phyloP scores from a whole-genome alignment of 2,329 filamentous ascomycete genomes.

The Geosmithia morbida region DNA sequence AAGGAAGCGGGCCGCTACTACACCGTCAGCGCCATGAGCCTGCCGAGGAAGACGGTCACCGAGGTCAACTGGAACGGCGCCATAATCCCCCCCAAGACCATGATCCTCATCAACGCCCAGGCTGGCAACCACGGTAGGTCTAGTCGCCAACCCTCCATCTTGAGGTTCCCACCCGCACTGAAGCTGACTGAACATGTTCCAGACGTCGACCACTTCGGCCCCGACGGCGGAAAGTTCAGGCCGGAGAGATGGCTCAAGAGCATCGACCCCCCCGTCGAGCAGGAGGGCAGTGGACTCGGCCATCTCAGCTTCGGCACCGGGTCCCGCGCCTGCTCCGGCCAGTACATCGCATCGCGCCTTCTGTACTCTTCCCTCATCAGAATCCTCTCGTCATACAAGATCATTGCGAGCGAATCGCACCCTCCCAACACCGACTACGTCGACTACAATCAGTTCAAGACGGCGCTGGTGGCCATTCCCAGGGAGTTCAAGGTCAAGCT shows the following conservation, averaged over 20 bases:
- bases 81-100: constrained; percentile 33
- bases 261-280: constrained; percentile 17
- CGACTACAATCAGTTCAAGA: constrained; percentile 46
- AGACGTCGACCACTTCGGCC: constrained; percentile 34
- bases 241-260: constrained; percentile 31
- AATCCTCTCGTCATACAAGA: constrained; percentile 30
- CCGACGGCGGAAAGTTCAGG: constrained; percentile 27
- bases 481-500: constrained; percentile 41
- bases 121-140: constrained; percentile 34
- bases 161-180: not conserved
- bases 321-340: constrained; percentile 33
- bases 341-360: constrained; percentile 32
- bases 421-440: constrained; percentile 48
- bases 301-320: constrained; percentile 38
- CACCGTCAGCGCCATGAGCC: constrained; percentile 35
- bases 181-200: not conserved
- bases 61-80: constrained; percentile 36
- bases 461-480: constrained; percentile 43
- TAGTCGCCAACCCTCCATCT: constrained; percentile 1
- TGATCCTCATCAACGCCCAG: constrained; percentile 40
- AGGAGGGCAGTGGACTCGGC: constrained; percentile 11
- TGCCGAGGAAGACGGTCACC: constrained; percentile 33
- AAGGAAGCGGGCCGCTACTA: constrained; percentile 38
- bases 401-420: constrained; percentile 28
- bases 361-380: constrained; percentile 33